phyloP scores from a whole-genome alignment of 495 filamentous ascomycete species.

The Hypoxylon lienhwacheense region DNA sequence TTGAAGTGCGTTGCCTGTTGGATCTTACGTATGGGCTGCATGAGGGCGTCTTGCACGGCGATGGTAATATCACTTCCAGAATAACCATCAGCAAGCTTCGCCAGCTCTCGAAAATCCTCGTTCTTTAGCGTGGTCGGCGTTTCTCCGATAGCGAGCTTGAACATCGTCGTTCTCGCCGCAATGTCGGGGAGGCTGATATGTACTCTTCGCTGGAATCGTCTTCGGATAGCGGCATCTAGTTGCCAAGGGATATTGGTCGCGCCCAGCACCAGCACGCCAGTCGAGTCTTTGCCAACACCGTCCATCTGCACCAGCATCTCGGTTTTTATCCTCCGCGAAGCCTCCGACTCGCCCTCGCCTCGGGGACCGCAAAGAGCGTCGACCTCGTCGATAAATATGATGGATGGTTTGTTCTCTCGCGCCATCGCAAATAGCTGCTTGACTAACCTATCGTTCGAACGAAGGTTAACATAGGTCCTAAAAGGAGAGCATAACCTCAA shows the following conservation, averaged over 20 bases:
- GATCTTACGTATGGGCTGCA: constrained; percentile 97
- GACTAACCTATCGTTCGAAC: constrained; percentile 65
- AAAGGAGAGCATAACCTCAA: neutral
- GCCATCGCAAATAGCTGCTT: constrained; percentile 98
- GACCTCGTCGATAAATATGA: constrained; percentile 99
- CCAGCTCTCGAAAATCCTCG: constrained; percentile 77
- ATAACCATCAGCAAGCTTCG: constrained; percentile 84
- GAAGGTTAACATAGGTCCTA: neutral
- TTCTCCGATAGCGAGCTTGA: constrained; percentile 87
- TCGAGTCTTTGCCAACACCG: constrained; percentile 91
- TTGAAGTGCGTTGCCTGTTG: constrained; percentile 99
- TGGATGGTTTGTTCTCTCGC: constrained; percentile 94
- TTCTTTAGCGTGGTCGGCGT: constrained; percentile 84
- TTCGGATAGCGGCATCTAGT: constrained; percentile 93
- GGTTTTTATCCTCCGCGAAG: constrained; percentile 95
- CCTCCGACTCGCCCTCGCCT: constrained; percentile 97
- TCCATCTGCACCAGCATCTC: constrained; percentile 99
- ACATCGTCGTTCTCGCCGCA: constrained; percentile 92
- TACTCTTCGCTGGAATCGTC: constrained; percentile 93
- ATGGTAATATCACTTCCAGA: constrained; percentile 96
- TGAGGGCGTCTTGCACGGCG: constrained; percentile 93
- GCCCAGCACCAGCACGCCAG: constrained; percentile 90
- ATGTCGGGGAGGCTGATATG: constrained; percentile 92
- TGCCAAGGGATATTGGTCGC: constrained; percentile 99
- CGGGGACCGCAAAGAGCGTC: constrained; percentile 95